These are phyloP conservation scores for Aspergillus clavatus DNA, from an alignment of 2,329 filamentous ascomycete species.

Conservation along the genomic window DNA sequence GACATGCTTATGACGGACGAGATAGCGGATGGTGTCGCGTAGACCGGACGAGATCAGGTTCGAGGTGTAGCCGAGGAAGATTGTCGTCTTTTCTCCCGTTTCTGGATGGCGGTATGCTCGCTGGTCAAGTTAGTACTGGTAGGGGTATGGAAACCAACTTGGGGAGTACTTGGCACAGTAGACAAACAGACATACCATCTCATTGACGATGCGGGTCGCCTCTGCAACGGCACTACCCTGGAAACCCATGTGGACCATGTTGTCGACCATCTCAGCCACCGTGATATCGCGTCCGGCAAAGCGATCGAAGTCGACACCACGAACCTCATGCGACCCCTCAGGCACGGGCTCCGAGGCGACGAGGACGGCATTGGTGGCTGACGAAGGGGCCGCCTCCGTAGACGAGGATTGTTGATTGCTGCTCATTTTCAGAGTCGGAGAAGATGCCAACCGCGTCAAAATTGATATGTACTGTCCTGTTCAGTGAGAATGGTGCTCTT, in stretches of 20 bases:
- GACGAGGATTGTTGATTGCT: constrained; percentile 15
- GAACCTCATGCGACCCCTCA: constrained; percentile 70
- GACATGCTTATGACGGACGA: constrained; percentile 88
- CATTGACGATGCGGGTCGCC: constrained; percentile 86
- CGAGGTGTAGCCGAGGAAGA: constrained; percentile 95
- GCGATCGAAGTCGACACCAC: constrained; percentile 88
- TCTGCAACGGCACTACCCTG: constrained; percentile 77
- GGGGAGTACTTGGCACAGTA: background rate
- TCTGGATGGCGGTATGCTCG: constrained; percentile 76
- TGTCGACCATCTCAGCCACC: constrained; percentile 74
- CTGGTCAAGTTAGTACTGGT: constrained; percentile 42
- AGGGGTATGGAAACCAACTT: too few species aligned
- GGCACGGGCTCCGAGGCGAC: constrained; percentile 80
- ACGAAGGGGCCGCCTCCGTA: constrained; percentile 46
- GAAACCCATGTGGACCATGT: constrained; percentile 83
- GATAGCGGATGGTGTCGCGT: constrained; percentile 82
- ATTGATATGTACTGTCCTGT: too few species aligned
- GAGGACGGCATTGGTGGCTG: constrained; percentile 74
- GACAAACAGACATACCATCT: constrained; percentile 63
- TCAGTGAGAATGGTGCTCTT: too few species aligned
- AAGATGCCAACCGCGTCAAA: background rate
- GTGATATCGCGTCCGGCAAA: constrained; percentile 68
- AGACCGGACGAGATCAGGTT: constrained; percentile 96
- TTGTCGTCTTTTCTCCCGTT: constrained; percentile 74
- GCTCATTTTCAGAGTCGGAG: background rate